Evolutionary conservation across 2,329 filamentous ascomycete species (phyloP).

Genomic region (Spiromastix sp.): DNA sequence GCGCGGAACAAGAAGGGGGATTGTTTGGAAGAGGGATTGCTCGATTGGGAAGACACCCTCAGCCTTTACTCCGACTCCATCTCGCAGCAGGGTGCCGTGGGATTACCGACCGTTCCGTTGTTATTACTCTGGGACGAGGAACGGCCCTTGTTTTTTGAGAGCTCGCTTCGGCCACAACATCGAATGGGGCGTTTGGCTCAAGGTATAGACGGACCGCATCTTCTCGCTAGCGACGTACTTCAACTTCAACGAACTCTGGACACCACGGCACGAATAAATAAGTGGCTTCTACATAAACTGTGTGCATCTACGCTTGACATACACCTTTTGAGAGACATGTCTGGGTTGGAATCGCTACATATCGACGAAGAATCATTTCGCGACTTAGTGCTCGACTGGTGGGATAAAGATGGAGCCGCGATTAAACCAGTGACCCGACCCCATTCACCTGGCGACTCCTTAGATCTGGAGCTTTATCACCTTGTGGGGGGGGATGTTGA

Average conservation of each 20-base stretch:
- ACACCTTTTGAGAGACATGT: background rate
- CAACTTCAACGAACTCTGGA: background rate
- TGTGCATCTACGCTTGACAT: background rate
- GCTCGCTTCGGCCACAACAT: background rate
- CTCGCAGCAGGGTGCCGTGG: background rate
- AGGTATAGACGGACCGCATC: too few relatives aligned
- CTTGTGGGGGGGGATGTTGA: too few relatives aligned
- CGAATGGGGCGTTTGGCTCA: too few relatives aligned
- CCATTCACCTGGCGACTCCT: background rate
- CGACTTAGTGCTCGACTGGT: background rate
- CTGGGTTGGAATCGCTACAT: background rate
- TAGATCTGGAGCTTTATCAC: background rate
- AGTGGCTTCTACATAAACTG: constrained; percentile 3
- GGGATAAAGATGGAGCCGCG: background rate
- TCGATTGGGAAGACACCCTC: background rate
- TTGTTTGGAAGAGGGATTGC: background rate
- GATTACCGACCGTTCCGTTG: background rate
- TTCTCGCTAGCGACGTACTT: too few relatives aligned
- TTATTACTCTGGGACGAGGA: background rate
- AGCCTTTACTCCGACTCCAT: background rate
- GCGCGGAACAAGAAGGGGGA: background rate
- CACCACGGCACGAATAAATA: background rate
- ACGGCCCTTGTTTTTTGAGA: background rate
- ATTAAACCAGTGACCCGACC: background rate
- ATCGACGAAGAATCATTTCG: background rate